Conservation (phyloP, 192 early-diverging fungal genomes). For the Coemansia guatemalensis region DNA sequence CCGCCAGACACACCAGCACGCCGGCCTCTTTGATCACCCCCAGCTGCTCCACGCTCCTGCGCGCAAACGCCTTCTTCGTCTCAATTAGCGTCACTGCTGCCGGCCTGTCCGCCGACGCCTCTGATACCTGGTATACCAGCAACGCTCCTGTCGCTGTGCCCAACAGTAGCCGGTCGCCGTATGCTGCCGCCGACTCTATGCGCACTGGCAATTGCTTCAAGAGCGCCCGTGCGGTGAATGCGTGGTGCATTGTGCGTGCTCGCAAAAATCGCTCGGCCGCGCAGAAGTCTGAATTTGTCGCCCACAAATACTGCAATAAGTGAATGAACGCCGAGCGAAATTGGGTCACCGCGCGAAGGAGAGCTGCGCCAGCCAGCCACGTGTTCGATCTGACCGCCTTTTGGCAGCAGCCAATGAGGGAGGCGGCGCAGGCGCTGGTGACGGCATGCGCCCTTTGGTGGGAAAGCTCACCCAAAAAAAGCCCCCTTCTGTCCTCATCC, state of each 20-base stretch:
- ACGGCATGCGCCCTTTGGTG: background rate
- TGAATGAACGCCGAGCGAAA: background rate
- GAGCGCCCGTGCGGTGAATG: slow-evolving; percentile 72
- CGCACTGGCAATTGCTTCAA: slow-evolving; percentile 68
- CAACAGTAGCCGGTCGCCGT: slow-evolving; percentile 70
- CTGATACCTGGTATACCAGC: slow-evolving; percentile 64
- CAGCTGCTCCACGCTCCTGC: slow-evolving; percentile 69
- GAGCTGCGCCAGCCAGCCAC: background rate
- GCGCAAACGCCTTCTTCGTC: slow-evolving; percentile 68
- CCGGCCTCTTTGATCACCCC: slow-evolving; percentile 74
- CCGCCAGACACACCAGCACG: slow-evolving; percentile 70
- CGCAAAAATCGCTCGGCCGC: background rate
- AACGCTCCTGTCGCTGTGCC: slow-evolving; percentile 69
- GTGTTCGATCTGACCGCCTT: background rate
- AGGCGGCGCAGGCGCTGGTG: background rate
- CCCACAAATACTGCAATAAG: background rate
- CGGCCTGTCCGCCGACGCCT: slow-evolving; percentile 17
- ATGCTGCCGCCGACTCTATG: slow-evolving; percentile 70
- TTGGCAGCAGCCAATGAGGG: background rate
- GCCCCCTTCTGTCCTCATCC: too few relatives aligned
- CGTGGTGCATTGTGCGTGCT: slow-evolving; percentile 66
- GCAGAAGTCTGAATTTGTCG: background rate
- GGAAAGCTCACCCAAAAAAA: background rate
- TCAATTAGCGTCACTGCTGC: slow-evolving; percentile 59
- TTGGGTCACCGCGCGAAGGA: background rate